phyloP scores from a whole-genome alignment of 441 rosid genomes.

The Populus hybrid region DNA sequence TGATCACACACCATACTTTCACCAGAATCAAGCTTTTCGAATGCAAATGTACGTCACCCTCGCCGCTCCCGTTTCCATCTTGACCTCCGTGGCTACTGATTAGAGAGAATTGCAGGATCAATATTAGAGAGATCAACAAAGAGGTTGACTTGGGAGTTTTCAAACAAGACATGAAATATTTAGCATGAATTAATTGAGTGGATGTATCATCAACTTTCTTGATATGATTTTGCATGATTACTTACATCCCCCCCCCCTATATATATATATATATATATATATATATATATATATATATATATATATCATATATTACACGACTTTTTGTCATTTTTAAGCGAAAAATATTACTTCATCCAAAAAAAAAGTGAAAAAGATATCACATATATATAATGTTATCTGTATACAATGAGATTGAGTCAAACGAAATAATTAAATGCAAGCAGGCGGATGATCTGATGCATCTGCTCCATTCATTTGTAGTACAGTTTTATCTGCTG shows the following conservation, averaged over 20 bases:
- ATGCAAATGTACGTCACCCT: conserved; percentile 18
- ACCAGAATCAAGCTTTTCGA: conserved; percentile 40
- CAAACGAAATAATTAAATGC: background rate
- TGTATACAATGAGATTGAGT: background rate
- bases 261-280: too few relatives aligned
- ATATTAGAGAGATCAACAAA: conserved; percentile 30
- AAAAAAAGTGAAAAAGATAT: too few relatives aligned
- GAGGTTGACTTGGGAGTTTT: conserved; percentile 46
- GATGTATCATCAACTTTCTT: too few relatives aligned
- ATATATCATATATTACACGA: too few relatives aligned
- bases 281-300: too few relatives aligned
- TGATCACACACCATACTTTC: conserved; percentile 57
- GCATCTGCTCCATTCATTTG: background rate
- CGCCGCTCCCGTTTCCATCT: conserved; percentile 11
- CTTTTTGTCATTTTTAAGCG: background rate
- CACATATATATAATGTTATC: background rate
- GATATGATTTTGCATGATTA: too few relatives aligned
- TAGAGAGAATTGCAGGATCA: conserved; percentile 33
- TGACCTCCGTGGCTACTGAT: conserved; percentile 45
- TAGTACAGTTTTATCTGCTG: conserved; percentile 41
- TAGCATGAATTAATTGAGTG: conserved; percentile 17
- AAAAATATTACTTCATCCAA: too few relatives aligned
- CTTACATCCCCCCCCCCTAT: too few relatives aligned
- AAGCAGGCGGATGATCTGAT: too few relatives aligned
- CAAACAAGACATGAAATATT: conserved; percentile 3